Base-by-base conservation (phyloP, 2,329 filamentous ascomycete species). In the Phoma herbarum region DNA sequence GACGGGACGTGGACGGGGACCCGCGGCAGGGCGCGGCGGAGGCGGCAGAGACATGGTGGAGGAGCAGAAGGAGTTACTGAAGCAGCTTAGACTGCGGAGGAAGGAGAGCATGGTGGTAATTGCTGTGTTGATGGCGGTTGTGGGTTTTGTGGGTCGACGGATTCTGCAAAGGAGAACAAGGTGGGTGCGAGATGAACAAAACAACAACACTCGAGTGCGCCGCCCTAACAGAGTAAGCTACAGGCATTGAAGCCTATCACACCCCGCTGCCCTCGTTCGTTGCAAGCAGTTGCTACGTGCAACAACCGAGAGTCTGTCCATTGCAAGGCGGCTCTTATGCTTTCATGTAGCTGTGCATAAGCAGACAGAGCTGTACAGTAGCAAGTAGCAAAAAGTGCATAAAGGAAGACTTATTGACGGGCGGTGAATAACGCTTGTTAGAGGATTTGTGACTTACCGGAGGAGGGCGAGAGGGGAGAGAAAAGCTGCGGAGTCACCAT, bases 191-290 rank as follows among this genome's bases (percentile, higher is more conserved):
- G 33, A n/a, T 39, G 23, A 28, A 7, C 46, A 49, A 29, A 49
- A 50, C 35, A 39, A 49, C 11, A 31, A 29, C 47, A 41, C 35
- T 31, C 16, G 22, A 22, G 18, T 14, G 12, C 18, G 14, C 31
- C 18, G 9, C 26, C 35, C 20, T 7, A 10, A 33, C 35, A 35
- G 2, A 47, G 35, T 26, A 42, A 41, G 11, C 4, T 18, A 20
- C 20, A 47, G n/a, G 31, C 14, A 26, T 3, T 41, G 14, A 11
- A 18, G 18, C 8, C 26, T 9, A 52, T 2, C 28, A 47, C 14
- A 16, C 26, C n/a, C 20, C 22, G 16, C 25, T 33, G 20, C 35
- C 16, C 33, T 46, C 51, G 51, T 54, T 47, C 25, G 16, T 42
- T 47, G 31, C 26, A 54, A 20, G 33, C 33, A 43, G 20, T 7